A percentile compares a stretch with the other conserved stretches of the same genome.
Evolutionary conservation across 2,329 filamentous ascomycete species (phyloP).

Genomic region (Penicillium capsulatum): DNA sequence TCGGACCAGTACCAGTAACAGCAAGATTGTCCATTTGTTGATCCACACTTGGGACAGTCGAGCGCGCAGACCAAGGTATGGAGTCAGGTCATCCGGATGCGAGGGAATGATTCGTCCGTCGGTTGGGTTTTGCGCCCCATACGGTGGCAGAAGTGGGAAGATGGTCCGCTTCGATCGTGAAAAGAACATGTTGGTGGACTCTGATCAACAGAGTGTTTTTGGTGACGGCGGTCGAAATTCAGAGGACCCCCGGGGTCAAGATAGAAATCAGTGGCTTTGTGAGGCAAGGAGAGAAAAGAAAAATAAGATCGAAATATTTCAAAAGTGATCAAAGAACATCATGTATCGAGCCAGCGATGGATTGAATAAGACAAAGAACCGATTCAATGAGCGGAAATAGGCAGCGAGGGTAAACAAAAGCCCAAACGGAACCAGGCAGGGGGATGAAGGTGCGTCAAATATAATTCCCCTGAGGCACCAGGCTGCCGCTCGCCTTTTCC

Average conservation of each 20-base stretch:
- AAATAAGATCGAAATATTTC: no score
- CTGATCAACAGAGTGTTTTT: no score
- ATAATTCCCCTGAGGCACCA: conserved; percentile 4
- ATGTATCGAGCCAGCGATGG: not conserved
- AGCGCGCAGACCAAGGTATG: conserved; percentile 84
- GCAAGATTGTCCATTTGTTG: conserved; percentile 91
- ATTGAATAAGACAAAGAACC: not conserved
- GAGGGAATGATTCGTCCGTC: conserved; percentile 53
- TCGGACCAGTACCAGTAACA: conserved; percentile 78
- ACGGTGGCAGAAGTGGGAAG: conserved; percentile 40
- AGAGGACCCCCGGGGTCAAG: no score
- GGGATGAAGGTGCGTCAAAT: conserved; percentile 9
- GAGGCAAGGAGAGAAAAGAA: conserved; percentile 1
- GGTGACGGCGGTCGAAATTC: no score
- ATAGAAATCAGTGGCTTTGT: no score
- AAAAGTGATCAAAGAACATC: not conserved
- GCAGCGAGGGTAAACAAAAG: not conserved
- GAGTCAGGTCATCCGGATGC: conserved; percentile 69
- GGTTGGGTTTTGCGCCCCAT: conserved; percentile 45
- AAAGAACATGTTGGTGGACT: conserved; percentile 29
- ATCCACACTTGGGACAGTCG: conserved; percentile 95
- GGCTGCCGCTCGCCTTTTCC: conserved; percentile 1
- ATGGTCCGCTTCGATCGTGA: conserved; percentile 30
- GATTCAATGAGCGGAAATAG: not conserved
- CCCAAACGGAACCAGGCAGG: not conserved